Base-by-base conservation (phyloP, 1,284 basidiomycete genomes). In the Fomitopsis schrenkii region DNA sequence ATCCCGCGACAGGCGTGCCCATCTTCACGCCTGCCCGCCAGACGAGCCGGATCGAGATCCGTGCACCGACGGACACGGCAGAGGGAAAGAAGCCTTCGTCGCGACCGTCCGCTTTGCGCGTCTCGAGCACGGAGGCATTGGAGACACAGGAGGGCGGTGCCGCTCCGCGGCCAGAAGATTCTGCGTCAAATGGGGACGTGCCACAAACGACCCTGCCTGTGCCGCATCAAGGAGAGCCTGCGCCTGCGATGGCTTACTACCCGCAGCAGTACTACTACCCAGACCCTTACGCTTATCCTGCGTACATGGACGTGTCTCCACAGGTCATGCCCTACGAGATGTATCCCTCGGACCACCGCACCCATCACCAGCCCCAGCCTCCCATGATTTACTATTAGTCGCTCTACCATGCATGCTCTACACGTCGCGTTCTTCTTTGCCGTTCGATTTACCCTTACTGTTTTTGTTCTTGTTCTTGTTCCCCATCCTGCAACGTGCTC, bases 11-110 rank as follows among this genome's bases (percentile, higher is more conserved):
- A 33, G 86, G 86, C 19, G 78, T 80, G 26, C 81, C 87, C 14
- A 80, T 92, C 54, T 92, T 92, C 70, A 78, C 86, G 12, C 84
- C 89, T 66, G 86, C 90, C 46, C 82, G 88, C n/a, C 84, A 88
- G 69, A 84, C 80, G 61, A 83, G 84, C 28, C 83, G 89, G 48
- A 76, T 93, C 62, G 85, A 91, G 74, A 93, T 93, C 57, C 86
- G 90, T 60, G 83, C 86, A n/a, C 90, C 79, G 6, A 68, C 83
- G 10, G 80, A 80, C 26, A 71, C 73, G 35, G 59, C 72, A 14
- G 70, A 71, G n/a, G 67, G 65, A 42, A 71, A 68, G 68, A 66
- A 65, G 66, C 56, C 53, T 14, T 64, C 70, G n/a, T 69, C 73
- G n/a, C 78, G 82, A 62, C 68, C 76, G n/a, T 70, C 75, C 60